These are phyloP conservation scores for Mycena alexandri DNA, from an alignment of 768 basidiomycete genomes.

Conservation along the genomic window DNA sequence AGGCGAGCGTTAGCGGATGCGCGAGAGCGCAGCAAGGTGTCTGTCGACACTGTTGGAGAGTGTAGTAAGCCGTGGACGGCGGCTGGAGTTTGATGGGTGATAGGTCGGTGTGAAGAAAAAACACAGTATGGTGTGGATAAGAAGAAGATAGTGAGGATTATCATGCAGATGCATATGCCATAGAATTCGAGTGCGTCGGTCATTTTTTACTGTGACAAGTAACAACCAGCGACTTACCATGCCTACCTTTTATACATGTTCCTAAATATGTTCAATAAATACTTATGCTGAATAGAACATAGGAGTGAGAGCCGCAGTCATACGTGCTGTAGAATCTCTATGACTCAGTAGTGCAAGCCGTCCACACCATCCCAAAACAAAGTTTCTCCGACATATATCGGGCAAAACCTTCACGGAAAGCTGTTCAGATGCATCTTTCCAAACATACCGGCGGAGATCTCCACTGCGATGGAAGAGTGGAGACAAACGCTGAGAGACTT, in stretches of 20 bases:
- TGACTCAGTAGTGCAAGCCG: slow-evolving; percentile 20
- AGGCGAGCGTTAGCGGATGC: slow-evolving; percentile 53
- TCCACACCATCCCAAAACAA: not conserved
- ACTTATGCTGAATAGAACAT: slow-evolving; percentile 13
- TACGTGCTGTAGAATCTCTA: slow-evolving; percentile 9
- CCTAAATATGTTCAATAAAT: slow-evolving; percentile 24
- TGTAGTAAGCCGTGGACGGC: slow-evolving; percentile 21
- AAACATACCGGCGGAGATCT: not conserved
- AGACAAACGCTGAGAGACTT: too few relatives aligned
- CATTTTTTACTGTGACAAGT: slow-evolving; percentile 27
- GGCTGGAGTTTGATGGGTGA: slow-evolving; percentile 11
- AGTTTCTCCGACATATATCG: slow-evolving; percentile 18
- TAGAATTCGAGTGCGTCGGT: slow-evolving; percentile 28
- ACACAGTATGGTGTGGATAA: not conserved
- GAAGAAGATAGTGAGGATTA: slow-evolving; percentile 24
- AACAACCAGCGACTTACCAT: slow-evolving; percentile 19
- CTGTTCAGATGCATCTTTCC: slow-evolving; percentile 12
- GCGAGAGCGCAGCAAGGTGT: slow-evolving; percentile 40
- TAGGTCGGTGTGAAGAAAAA: not conserved
- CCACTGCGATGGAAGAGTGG: too few relatives aligned
- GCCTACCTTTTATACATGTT: slow-evolving; percentile 27
- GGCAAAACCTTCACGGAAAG: slow-evolving; percentile 3
- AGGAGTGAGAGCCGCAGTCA: slow-evolving; percentile 22
- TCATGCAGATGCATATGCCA: slow-evolving; percentile 29
- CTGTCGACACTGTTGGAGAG: slow-evolving; percentile 22